Evolutionary conservation across 108 stramenopile genomes (phyloP), one percentile per base, ranked within the genome.

Genomic region (Cafeteria roenbergensis): DNA sequence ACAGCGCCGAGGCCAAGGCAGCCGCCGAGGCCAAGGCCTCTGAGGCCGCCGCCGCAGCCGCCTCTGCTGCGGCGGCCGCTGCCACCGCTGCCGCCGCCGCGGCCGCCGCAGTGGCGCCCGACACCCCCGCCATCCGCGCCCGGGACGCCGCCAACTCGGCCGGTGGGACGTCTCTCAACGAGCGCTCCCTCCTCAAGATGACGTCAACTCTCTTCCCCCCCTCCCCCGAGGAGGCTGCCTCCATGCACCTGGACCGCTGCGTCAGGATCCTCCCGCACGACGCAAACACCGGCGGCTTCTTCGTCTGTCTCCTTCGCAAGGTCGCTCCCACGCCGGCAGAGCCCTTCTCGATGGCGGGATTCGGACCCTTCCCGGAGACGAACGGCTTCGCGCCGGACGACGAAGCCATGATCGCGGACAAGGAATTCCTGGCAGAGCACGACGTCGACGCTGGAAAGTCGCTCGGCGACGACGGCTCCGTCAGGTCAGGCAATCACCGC

Each of bases 251-350:
- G 51, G 80, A 95, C 34, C 75, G 82, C 37, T 94, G 95, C 75
- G 78, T 95, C 78, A 85, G 97, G 50, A 80, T 87, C 69, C 71
- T 93, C 42, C 92, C 97, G 0, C 93, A 99, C 62, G 94, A 99
- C 67, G 88, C 90, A 82, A 86, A 99, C 66, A 94, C 93, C 0
- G 93, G 94, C 51, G 97, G 95, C 6, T 99, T 99, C 73, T 99
- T 96, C 70, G 90, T 96, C 55, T 87, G 91, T 1, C 70, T 94
- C 9, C 73, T 97, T 28, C 79, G 77, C 57, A 94, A 94, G 73
- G 30, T 27, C 12, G 33, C 12, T 6, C 57, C 57, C 6, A 6
- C 17, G 42, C 42, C 42, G 12, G 42, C 6, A 6, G 42, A 48
- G n/a, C n/a, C n/a, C n/a, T n/a, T n/a, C n/a, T n/a, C n/a, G n/a